A percentile compares a stretch with the other conserved stretches of the same genome.
These are phyloP conservation scores for Primulina tabacum DNA, from an alignment of 257 asterid species.

Conservation along the genomic window DNA sequence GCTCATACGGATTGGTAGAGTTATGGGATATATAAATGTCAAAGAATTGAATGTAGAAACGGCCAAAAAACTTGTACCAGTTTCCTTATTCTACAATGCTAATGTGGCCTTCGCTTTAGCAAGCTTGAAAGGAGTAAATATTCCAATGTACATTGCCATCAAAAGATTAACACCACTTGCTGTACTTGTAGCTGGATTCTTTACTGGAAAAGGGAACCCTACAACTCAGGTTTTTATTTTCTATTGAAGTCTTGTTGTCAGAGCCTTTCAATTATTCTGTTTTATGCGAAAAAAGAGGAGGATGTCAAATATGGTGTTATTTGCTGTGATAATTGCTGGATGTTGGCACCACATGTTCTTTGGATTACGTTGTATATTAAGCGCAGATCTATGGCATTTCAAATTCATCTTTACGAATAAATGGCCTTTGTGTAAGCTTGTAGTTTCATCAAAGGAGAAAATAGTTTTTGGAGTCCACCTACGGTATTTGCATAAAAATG, in stretches of 20 bases:
- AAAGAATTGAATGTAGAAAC: conserved; percentile 62
- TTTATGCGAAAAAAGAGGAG: neutral
- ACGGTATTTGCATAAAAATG: too few species aligned
- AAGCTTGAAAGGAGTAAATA: conserved; percentile 95
- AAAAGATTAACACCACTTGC: conserved; percentile 98
- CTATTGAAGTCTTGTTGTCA: neutral
- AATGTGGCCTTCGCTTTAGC: conserved; percentile 98
- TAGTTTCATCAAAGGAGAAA: too few species aligned
- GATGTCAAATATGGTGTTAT: neutral
- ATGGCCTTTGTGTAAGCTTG: too few species aligned
- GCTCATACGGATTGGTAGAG: conserved; percentile 82
- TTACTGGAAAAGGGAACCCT: conserved; percentile 83
- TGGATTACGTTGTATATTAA: too few species aligned
- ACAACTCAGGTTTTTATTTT: conserved; percentile 65
- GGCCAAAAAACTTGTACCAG: conserved; percentile 73
- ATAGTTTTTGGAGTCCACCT: too few species aligned
- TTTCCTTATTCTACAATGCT: conserved; percentile 93
- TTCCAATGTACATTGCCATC: conserved; percentile 98
- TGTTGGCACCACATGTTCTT: neutral
- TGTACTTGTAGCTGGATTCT: conserved; percentile 85
- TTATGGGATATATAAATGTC: conserved; percentile 70
- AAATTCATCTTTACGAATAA: too few species aligned
- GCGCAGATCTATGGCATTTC: neutral
- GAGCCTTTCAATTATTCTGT: neutral
- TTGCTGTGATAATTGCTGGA: neutral